Evolutionary conservation across 768 basidiomycete genomes (phyloP).

Genomic region (Pluteus cervinus): DNA sequence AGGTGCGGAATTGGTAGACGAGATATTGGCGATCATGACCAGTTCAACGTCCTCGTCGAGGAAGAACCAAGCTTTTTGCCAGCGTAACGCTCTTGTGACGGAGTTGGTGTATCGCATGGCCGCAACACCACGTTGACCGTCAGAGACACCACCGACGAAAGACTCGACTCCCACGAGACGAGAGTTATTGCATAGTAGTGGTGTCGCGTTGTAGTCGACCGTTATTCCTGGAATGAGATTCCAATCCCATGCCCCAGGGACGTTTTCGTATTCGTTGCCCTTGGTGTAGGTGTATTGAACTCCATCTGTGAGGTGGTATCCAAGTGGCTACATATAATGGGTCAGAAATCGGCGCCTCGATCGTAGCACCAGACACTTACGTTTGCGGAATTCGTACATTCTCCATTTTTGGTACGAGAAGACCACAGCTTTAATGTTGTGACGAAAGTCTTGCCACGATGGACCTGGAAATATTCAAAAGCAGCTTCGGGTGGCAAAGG

Average conservation of each 20-base stretch:
- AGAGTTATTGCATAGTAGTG: slow-evolving; percentile 40
- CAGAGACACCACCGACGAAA: slow-evolving; percentile 65
- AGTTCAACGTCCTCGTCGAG: slow-evolving; percentile 56
- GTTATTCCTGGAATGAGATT: slow-evolving; percentile 72
- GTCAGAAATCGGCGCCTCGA: background rate
- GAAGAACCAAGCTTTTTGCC: slow-evolving; percentile 75
- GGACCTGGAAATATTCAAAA: slow-evolving; percentile 44
- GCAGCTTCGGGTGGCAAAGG: slow-evolving; percentile 7
- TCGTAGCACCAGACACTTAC: slow-evolving; percentile 21
- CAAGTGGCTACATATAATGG: slow-evolving; percentile 39
- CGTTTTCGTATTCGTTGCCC: slow-evolving; percentile 71
- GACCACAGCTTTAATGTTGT: slow-evolving; percentile 62
- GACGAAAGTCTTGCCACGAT: slow-evolving; percentile 53
- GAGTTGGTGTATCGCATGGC: slow-evolving; percentile 70
- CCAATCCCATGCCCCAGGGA: slow-evolving; percentile 72
- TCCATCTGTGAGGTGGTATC: slow-evolving; percentile 68
- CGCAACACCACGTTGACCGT: slow-evolving; percentile 47
- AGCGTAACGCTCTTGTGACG: slow-evolving; percentile 41
- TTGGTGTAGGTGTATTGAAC: slow-evolving; percentile 55
- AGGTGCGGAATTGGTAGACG: slow-evolving; percentile 36
- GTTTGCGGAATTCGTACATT: slow-evolving; percentile 62
- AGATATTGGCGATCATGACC: slow-evolving; percentile 51
- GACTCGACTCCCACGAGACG: slow-evolving; percentile 38
- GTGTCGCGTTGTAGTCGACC: slow-evolving; percentile 52
- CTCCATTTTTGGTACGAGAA: slow-evolving; percentile 50